These are phyloP conservation scores for Colletotrichum endophyticum DNA, from an alignment of 2,329 filamentous ascomycete species.

Conservation along the genomic window DNA sequence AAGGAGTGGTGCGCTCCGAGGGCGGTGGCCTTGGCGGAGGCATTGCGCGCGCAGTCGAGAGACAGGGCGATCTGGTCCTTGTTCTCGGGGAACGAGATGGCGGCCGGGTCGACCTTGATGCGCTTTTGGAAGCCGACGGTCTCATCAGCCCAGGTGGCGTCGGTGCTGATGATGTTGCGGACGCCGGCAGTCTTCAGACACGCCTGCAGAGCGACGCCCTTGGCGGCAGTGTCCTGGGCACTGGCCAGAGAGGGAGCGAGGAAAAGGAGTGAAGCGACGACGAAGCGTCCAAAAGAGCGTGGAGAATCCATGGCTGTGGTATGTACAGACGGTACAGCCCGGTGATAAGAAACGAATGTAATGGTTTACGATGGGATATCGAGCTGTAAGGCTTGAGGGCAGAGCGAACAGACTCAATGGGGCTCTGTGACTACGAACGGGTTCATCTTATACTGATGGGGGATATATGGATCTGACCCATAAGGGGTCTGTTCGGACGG, in stretches of 20 bases:
- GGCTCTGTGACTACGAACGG: background rate
- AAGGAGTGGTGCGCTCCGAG: constrained; percentile 21
- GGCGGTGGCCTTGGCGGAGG: constrained; percentile 11
- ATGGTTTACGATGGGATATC: background rate
- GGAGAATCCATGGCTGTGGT: constrained; percentile 18
- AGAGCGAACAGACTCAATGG: background rate
- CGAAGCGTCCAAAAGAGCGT: constrained; percentile 18
- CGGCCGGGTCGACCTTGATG: constrained; percentile 18
- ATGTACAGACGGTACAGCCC: background rate
- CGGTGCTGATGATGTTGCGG: constrained; percentile 18
- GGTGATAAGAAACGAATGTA: background rate
- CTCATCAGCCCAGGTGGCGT: constrained; percentile 9
- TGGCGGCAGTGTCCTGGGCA: constrained; percentile 7
- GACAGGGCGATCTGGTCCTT: constrained; percentile 17
- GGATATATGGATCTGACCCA: background rate
- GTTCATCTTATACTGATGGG: constrained; percentile 12
- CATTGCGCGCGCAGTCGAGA: constrained; percentile 19
- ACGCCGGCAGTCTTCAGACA: constrained; percentile 18
- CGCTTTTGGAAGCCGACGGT: constrained; percentile 20
- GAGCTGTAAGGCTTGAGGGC: background rate
- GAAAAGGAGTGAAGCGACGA: constrained; percentile 19
- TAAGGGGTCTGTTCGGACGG: background rate
- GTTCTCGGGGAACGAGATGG: constrained; percentile 20
- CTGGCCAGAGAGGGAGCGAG: constrained; percentile 8
- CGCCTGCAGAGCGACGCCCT: constrained; percentile 10